A percentile compares a stretch with the other conserved stretches of the same genome.
Conservation (phyloP, 495 filamentous ascomycete species). For the Annulohypoxylon moriforme region DNA sequence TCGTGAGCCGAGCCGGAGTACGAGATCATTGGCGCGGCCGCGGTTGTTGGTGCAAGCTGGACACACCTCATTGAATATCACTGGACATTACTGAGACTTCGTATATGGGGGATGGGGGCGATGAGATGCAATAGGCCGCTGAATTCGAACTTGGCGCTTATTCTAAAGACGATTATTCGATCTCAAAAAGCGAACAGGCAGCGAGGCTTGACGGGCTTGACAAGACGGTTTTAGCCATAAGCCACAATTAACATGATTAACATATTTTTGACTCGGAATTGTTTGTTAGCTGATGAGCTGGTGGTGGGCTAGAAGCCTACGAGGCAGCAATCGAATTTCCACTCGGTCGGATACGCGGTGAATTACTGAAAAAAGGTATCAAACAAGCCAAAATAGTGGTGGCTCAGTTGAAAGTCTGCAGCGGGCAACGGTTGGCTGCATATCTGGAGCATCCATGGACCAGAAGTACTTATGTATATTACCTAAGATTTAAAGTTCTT, state of each 20-base stretch:
- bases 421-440: conserved; percentile 28
- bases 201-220: background rate
- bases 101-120: conserved; percentile 25
- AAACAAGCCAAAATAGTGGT: conserved; percentile 15
- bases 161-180: background rate
- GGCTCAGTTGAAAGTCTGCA: conserved; percentile 36
- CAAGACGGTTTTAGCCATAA: background rate
- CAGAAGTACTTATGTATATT: background rate
- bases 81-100: background rate
- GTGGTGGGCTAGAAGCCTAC: background rate
- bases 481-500: conserved; percentile 6
- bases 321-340: background rate
- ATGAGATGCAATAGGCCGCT: conserved; percentile 27
- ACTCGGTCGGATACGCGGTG: conserved; percentile 19
- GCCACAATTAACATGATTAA: background rate
- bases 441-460: background rate
- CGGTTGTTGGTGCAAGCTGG: conserved; percentile 14
- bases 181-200: conserved; percentile 3
- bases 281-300: background rate
- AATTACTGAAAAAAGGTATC: conserved; percentile 30
- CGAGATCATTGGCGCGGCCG: conserved; percentile 15
- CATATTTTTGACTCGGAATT: background rate
- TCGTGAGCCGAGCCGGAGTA: conserved; percentile 23
- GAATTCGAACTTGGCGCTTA: conserved; percentile 29
- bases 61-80: background rate